A percentile compares a stretch with the other conserved stretches of the same genome.
phyloP scores from a whole-genome alignment of 106 monocot genomes.

The Phalaenopsis equestris region DNA sequence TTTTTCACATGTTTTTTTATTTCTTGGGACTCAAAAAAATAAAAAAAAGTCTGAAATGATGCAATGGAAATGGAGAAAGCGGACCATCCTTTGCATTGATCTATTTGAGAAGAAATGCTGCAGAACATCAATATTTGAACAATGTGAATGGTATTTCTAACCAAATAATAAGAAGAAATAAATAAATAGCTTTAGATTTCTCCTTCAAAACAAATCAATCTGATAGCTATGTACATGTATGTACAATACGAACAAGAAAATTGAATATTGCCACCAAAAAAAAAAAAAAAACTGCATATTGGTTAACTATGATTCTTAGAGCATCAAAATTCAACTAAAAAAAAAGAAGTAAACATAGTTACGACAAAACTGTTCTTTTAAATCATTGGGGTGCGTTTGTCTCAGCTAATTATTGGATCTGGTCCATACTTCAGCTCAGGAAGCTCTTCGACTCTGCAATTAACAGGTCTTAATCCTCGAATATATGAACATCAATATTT shows the following conservation, averaged over 20 bases:
- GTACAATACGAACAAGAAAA: neutral
- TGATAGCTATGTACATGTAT: neutral
- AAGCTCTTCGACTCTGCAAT: constrained; percentile 11
- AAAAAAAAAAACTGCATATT: too few species aligned
- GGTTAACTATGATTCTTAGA: neutral
- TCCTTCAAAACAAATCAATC: neutral
- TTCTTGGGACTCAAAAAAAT: too few species aligned
- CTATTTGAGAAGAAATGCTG: too few species aligned
- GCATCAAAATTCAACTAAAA: neutral
- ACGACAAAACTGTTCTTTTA: neutral
- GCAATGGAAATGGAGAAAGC: too few species aligned
- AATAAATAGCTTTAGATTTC: too few species aligned
- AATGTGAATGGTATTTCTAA: too few species aligned
- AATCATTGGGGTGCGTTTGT: neutral
- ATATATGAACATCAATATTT: neutral
- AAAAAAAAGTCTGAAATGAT: too few species aligned
- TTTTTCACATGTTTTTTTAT: too few species aligned
- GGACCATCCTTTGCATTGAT: too few species aligned
- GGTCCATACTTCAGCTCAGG: constrained; percentile 10
- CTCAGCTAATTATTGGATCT: constrained; percentile 10
- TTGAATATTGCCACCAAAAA: neutral
- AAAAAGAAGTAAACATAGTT: neutral
- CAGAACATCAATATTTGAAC: too few species aligned
- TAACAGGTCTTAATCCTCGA: neutral
- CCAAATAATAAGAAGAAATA: too few species aligned